Evolutionary conservation across 176 grass and related monocot species (phyloP), one percentile per base, ranked within the genome.

Genomic region (Pontederia crassipes): DNA sequence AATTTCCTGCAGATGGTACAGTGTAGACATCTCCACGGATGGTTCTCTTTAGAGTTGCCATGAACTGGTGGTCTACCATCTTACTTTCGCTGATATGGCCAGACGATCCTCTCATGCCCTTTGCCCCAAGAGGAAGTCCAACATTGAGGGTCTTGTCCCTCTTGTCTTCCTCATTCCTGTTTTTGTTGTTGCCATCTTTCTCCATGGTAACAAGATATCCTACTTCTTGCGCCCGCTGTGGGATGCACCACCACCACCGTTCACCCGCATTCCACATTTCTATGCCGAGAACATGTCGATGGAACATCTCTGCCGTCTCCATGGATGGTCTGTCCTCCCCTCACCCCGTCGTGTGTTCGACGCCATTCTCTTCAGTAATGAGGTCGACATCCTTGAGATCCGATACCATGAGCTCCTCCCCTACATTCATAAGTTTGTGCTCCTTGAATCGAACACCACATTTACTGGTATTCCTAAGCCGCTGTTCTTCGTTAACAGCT

Each of bases 181-280:
- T 28, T 15, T 80, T 66, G 27, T 48, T 12, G 29, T 69, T 9
- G 28, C 47, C 13, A 24, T 72, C 62, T 52, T 69, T 57, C 61
- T 53, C 48, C 71, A 73, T 16, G 29, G 47, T 68, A 67, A 10
- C 5, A 55, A 77, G 55, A 62, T 82, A 49, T 59, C 93, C 64
- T 97, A 97, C 81, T 63, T 97, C 51, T 73, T 97, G 55, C 73
- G 84, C n/a, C 87, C 93, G 3, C 70, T 97, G 28, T 97, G 93
- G 93, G 93, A 97, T 59, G 81, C 68, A 1, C 81, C 93, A 6
- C 93, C 93, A 1, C 76, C 14, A 45, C 84, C 93, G 35, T 97
- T 97, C 76, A 49, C 59, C 78, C 74, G 69, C 57, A 69, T 97
- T 17, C 87, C 93, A 0, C 93, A 97, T 75, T 97, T 82, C 73